Evolutionary conservation across 2,329 filamentous ascomycete species (phyloP), one percentile per base, ranked within the genome.

Genomic region (Phyllosticta citribraziliensis): DNA sequence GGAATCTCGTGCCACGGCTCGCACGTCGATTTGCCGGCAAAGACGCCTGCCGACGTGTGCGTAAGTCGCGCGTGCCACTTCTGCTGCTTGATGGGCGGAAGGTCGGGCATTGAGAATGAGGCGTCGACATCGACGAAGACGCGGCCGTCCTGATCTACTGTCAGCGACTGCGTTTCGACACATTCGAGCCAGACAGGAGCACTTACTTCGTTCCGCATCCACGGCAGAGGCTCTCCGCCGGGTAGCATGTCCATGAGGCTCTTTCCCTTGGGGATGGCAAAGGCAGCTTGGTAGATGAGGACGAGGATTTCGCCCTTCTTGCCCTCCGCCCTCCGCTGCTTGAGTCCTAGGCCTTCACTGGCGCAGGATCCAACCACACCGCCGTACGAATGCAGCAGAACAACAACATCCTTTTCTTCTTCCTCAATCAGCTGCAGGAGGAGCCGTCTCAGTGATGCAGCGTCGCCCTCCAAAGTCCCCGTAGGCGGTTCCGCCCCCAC

Each of bases 1-100:
- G 58, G 58, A 50, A 60, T 60, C 24, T 60, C 58, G 5, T 56
- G 40, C 58, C 58, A 60, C 24, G 58, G 53, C 24, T 60, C 58
- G 25, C 35, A 56, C 14, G 58, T 56, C 1, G 52, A 55, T 1
- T 40, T 40, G 6, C 58, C 58, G n/a, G 24, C 6, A 17, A 60
- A 60, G 35, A 60, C 58, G 53, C 52, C 58, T 5, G 35, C 53
- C 10, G 58, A 40, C 24, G 53, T 56, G 19, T 60, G 58, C 11
- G 58, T 60, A 17, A 60, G 40, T 8, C 53, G 58, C 17, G 58
- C 53, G 25, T 14, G 24, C 58, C 58, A 60, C 14, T 56, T 56
- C n/a, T 60, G 35, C 33, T 56, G 58, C 40, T 60, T 47, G 25
- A 27, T 10, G 8, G 58, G 58, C n/a, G 53, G 25, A 17, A 60